These are phyloP conservation scores for Camelina hispida DNA, from an alignment of 345 rosid species.

Conservation along the genomic window DNA sequence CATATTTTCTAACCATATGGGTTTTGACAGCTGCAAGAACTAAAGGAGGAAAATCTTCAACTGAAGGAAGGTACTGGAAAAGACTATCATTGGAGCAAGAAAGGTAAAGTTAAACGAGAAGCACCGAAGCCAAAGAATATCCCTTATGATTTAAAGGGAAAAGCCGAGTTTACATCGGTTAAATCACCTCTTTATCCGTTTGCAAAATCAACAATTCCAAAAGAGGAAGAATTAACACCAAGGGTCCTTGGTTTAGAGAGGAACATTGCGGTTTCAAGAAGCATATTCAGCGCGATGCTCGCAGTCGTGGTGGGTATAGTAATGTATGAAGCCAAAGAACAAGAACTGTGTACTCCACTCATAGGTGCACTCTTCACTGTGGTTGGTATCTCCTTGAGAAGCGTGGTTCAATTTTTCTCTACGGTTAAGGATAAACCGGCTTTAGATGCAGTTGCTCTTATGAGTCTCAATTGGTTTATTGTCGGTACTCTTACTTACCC, in stretches of 20 bases:
- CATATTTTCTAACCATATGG: conserved; percentile 2
- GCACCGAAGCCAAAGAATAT: conserved; percentile 31
- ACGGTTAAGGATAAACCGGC: conserved; percentile 68
- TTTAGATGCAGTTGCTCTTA: conserved; percentile 74
- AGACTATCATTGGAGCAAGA: conserved; percentile 38
- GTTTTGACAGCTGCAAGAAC: conserved; percentile 54
- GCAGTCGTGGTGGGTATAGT: conserved; percentile 71
- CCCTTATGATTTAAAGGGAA: conserved; percentile 39
- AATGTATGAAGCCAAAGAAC: conserved; percentile 58
- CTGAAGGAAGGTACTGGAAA: conserved; percentile 53
- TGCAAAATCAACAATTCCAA: conserved; percentile 33
- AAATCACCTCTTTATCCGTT: conserved; percentile 44
- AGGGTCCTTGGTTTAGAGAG: conserved; percentile 47
- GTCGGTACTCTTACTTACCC: conserved; percentile 81
- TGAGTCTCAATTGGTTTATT: conserved; percentile 86
- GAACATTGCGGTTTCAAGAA: conserved; percentile 59
- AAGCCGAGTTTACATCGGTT: conserved; percentile 37
- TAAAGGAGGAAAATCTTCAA: conserved; percentile 61
- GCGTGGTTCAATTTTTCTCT: conserved; percentile 71
- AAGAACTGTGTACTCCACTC: conserved; percentile 75
- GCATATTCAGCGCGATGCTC: conserved; percentile 63
- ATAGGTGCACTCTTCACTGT: conserved; percentile 77
- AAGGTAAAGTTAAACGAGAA: conserved; percentile 40
- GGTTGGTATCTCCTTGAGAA: conserved; percentile 73
- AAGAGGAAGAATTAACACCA: conserved; percentile 35